A percentile compares a stretch with the other conserved stretches of the same genome.
These are phyloP conservation scores for Madurella fahalii DNA, from an alignment of 2,329 filamentous ascomycete species.

Conservation along the genomic window DNA sequence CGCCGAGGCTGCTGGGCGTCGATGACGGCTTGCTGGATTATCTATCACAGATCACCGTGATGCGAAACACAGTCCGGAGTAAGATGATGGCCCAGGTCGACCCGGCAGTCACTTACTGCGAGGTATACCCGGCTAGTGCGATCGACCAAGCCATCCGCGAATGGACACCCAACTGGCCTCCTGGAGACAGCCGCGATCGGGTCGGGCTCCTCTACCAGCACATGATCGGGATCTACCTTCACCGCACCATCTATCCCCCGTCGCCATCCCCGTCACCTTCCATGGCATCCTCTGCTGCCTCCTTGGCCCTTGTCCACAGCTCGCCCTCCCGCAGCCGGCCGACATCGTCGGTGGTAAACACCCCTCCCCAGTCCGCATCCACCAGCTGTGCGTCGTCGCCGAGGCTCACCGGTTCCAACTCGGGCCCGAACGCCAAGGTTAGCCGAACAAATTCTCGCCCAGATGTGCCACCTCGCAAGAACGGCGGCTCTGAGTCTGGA, in stretches of 20 bases:
- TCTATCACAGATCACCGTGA: conserved; percentile 72
- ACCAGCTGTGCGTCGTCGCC: conserved; percentile 37
- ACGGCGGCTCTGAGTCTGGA: conserved; percentile 8
- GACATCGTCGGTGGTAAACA: conserved; percentile 23
- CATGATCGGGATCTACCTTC: conserved; percentile 63
- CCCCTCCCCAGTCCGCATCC: conserved; percentile 29
- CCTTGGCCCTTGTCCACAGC: conserved; percentile 18
- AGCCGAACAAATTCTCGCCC: conserved; percentile 22
- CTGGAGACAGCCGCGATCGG: conserved; percentile 52
- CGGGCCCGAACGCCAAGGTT: background rate
- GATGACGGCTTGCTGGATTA: conserved; percentile 76
- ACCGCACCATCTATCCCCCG: conserved; percentile 58
- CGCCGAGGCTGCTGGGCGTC: conserved; percentile 67
- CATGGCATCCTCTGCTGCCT: conserved; percentile 20
- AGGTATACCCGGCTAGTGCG: conserved; percentile 66
- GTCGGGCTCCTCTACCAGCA: conserved; percentile 60
- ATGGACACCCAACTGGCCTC: conserved; percentile 65
- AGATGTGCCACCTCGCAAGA: conserved; percentile 21
- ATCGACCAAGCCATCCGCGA: conserved; percentile 71
- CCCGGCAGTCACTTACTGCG: conserved; percentile 68
- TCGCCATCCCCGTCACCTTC: conserved; percentile 19
- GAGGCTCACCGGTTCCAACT: conserved; percentile 13
- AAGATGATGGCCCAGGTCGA: conserved; percentile 60
- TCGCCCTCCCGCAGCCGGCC: conserved; percentile 14
- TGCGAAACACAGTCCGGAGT: conserved; percentile 69